phyloP scores from a whole-genome alignment of 1,284 basidiomycete genomes.

The Porogramme epimiltina region DNA sequence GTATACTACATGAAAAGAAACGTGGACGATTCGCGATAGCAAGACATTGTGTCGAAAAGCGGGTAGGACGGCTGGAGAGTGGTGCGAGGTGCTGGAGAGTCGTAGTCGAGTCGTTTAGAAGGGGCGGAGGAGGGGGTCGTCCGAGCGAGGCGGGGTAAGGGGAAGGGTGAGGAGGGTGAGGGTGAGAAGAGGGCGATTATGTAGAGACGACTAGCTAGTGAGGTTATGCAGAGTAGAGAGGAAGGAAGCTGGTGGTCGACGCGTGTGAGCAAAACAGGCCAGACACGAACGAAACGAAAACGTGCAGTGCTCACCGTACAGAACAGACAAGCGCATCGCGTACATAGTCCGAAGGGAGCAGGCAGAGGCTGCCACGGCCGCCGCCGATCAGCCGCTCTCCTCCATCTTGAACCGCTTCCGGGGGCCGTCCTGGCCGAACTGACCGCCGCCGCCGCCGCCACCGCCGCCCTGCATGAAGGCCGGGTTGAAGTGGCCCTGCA shows the following conservation, averaged over 20 bases:
- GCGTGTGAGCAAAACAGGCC: no score
- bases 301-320: no score
- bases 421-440: constrained; percentile 49
- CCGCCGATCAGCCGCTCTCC: constrained; percentile 37
- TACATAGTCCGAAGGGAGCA: neutral
- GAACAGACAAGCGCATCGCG: no score
- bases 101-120: neutral
- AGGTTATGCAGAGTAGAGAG: no score
- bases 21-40: constrained; percentile 24
- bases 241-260: no score
- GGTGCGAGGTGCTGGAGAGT: neutral
- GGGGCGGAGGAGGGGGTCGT: neutral
- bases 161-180: no score
- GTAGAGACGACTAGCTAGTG: no score
- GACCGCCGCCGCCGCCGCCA: constrained; percentile 39
- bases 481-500: constrained; percentile 69
- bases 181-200: no score
- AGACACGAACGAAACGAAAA: no score
- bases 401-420: constrained; percentile 56
- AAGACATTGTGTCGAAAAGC: constrained; percentile 20
- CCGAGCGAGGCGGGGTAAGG: no score
- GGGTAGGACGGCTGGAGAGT: neutral
- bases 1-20: constrained; percentile 20
- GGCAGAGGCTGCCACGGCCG: neutral
- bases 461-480: constrained; percentile 62